A percentile compares a stretch with the other conserved stretches of the same genome.
These are phyloP conservation scores for Colletotrichum graminicola DNA, from an alignment of 2,329 filamentous ascomycete species.

Conservation along the genomic window DNA sequence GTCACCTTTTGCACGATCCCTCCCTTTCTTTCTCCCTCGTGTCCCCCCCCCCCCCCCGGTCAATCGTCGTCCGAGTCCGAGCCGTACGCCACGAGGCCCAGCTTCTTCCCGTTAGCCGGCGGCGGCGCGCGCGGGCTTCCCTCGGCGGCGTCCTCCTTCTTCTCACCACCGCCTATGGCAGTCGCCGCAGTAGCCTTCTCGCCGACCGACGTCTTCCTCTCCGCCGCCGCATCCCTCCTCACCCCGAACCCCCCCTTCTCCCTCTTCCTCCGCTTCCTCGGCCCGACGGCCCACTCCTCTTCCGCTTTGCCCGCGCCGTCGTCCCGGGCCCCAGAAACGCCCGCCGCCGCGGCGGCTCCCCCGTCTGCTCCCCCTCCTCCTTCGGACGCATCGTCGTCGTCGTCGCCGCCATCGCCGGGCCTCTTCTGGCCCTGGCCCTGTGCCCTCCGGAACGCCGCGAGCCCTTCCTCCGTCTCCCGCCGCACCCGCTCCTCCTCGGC, in stretches of 20 bases:
- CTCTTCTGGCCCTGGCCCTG: slow-evolving; percentile 50
- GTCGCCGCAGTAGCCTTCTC: slow-evolving; percentile 42
- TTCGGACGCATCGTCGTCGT: not conserved
- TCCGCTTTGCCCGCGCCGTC: slow-evolving; percentile 25
- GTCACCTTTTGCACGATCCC: too few species aligned
- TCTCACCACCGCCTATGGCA: slow-evolving; percentile 39
- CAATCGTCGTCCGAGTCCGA: slow-evolving; percentile 63
- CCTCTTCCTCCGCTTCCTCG: slow-evolving; percentile 57
- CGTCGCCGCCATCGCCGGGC: slow-evolving; percentile 42
- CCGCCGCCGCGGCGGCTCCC: slow-evolving; percentile 42
- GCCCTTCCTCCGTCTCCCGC: slow-evolving; percentile 68
- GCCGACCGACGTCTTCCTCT: slow-evolving; percentile 55
- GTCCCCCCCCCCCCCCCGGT: too few species aligned
- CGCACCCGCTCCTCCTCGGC: slow-evolving; percentile 66
- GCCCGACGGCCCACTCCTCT: slow-evolving; percentile 51
- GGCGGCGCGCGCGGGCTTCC: slow-evolving; percentile 8
- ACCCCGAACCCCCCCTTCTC: slow-evolving; percentile 52
- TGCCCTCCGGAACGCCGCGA: slow-evolving; percentile 67
- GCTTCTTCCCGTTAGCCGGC: slow-evolving; percentile 47
- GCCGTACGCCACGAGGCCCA: slow-evolving; percentile 67
- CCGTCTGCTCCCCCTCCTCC: slow-evolving; percentile 45
- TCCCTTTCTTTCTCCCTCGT: not conserved
- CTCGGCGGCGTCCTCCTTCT: slow-evolving; percentile 22
- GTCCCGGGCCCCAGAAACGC: slow-evolving; percentile 42
- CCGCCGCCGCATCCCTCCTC: slow-evolving; percentile 39